Base-by-base conservation (phyloP, 495 filamentous ascomycete species). In the Annulohypoxylon stygium region DNA sequence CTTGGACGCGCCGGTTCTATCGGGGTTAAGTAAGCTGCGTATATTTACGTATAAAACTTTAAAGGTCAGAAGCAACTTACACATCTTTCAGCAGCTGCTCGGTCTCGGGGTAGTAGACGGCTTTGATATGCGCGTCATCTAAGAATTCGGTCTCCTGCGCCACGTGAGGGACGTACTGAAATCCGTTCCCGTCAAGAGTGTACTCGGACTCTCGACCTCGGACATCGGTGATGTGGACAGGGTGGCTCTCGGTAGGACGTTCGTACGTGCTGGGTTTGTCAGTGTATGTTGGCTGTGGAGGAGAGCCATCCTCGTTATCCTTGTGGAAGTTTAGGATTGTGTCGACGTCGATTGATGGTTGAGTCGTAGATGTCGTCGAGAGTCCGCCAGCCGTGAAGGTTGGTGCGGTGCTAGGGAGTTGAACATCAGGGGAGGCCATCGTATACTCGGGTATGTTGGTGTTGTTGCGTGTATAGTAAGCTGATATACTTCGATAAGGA, bases 101-200 rank as follows among this genome's bases (percentile, higher is more conserved):
- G 3, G 84, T 87, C 77, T 92, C 90, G 0, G 88, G 84, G 69
- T 92, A 93, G 71, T 93, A 93, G 11, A 85, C 81, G 0, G 75
- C 76, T 76, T 90, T 88, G 81, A 93, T 91, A 70, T 90, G 79
- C 16, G 88, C 90, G n/a, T 93, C 90, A 69, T 93, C 90, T 4
- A 76, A 67, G 79, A 93, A 97, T 10, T 88, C 87, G 50, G 82
- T 81, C 77, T 91, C 89, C 25, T 83, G 75, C 10, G 87, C 80
- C 3, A 70, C 65, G 65, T 83, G 81, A 0, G 53, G 73, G 51
- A 80, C 67, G 61, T 81, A 60, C 59, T 84, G 81, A 77, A 85
- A 85, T 0, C 83, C 83, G 68, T 82, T 74, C 58, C 68, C 72
- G 73, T 85, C 83, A 25, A 85, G 81, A 0, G 79, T 81, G 70